Evolutionary conservation across 192 early-diverging fungal species (phyloP).

Genomic region (Gonapodya sp.): DNA sequence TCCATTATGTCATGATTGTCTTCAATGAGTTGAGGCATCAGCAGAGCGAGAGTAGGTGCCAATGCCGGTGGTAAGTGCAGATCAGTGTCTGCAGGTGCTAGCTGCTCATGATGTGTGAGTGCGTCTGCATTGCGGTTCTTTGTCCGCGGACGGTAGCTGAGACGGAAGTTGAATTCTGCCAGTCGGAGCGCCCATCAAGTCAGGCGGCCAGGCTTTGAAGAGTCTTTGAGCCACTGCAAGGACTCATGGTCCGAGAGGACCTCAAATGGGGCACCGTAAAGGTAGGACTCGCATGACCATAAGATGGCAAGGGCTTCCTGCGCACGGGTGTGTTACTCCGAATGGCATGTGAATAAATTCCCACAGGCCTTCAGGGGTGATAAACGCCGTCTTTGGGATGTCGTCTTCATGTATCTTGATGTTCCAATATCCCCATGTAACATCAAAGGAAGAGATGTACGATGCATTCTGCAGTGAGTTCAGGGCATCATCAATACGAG

Average conservation of each 20-base stretch:
- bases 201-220: constrained; percentile 17
- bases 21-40: background rate
- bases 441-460: background rate
- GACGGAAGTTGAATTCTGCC: constrained; percentile 33
- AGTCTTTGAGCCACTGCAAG: constrained; percentile 27
- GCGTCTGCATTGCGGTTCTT: constrained; percentile 21
- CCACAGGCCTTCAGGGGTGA: constrained; percentile 21
- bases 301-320: constrained; percentile 31
- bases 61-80: background rate
- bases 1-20: background rate
- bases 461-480: background rate
- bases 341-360: constrained; percentile 32
- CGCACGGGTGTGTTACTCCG: constrained; percentile 27
- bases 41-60: too few relatives aligned
- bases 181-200: constrained; percentile 16
- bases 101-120: constrained; percentile 21
- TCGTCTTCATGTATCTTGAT: constrained; percentile 14
- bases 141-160: constrained; percentile 20
- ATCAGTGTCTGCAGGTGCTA: background rate
- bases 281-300: too few relatives aligned
- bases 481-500: background rate
- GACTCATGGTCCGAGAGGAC: too few relatives aligned
- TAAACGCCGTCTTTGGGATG: constrained; percentile 23
- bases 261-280: too few relatives aligned
- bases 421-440: constrained; percentile 16